Conservation (phyloP, 768 basidiomycete species). For the Scleroderma citrinum region DNA sequence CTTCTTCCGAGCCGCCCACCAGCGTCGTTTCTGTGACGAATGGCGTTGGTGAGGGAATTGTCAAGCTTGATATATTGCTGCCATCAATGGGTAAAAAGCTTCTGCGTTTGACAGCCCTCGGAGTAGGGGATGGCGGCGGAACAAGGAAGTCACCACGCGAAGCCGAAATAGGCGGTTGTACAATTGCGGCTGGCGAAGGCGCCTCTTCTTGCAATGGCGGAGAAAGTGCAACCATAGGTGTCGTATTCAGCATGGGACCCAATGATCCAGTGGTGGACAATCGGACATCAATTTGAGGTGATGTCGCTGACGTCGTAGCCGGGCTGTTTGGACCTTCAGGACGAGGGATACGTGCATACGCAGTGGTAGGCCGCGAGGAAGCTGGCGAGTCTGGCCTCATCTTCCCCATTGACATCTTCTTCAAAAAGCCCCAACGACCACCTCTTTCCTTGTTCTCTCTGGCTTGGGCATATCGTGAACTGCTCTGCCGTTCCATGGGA, state of each 20-base stretch:
- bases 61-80: slow-evolving; percentile 53
- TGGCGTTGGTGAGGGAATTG: slow-evolving; percentile 56
- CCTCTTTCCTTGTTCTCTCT: slow-evolving; percentile 46
- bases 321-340: slow-evolving; percentile 20
- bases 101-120: slow-evolving; percentile 62
- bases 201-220: slow-evolving; percentile 19
- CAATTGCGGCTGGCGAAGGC: slow-evolving; percentile 1
- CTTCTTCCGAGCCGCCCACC: slow-evolving; percentile 31
- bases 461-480: slow-evolving; percentile 13
- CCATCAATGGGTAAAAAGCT: slow-evolving; percentile 87
- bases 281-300: slow-evolving; percentile 63
- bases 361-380: slow-evolving; percentile 33
- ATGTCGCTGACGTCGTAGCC: slow-evolving; percentile 32
- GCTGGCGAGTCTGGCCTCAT: slow-evolving; percentile 62
- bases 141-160: slow-evolving; percentile 34
- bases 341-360: slow-evolving; percentile 15
- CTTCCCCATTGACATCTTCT: slow-evolving; percentile 98
- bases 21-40: slow-evolving; percentile 51
- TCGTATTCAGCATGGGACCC: slow-evolving; percentile 39
- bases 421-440: slow-evolving; percentile 90
- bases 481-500: slow-evolving; percentile 20
- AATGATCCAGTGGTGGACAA: slow-evolving; percentile 66
- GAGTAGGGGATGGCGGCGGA: slow-evolving; percentile 34
- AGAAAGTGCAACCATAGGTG: slow-evolving; percentile 26
- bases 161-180: slow-evolving; percentile 2